Conservation (phyloP, 2,329 filamentous ascomycete species). For the Rhytidhysteron rufulum region DNA sequence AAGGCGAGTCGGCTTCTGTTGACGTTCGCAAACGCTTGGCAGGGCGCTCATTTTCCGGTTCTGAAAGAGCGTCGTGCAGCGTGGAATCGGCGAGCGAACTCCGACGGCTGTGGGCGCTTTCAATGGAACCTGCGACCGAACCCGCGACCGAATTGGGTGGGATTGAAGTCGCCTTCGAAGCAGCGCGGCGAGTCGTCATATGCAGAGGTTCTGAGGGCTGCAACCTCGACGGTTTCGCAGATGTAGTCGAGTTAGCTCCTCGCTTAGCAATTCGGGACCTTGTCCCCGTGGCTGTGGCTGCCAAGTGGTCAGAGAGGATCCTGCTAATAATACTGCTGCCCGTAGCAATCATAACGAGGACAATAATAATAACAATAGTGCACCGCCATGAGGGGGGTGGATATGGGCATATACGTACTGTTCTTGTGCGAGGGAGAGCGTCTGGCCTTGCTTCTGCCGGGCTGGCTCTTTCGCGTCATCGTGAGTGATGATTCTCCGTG, state of each 20-base stretch:
- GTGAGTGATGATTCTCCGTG: background rate
- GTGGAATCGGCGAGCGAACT: slow-evolving; percentile 34
- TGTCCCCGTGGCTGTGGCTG: slow-evolving; percentile 25
- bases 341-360: too few relatives aligned
- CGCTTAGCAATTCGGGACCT: slow-evolving; percentile 33
- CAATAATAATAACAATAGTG: slow-evolving; percentile 1
- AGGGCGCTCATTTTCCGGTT: slow-evolving; percentile 32
- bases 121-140: slow-evolving; percentile 31
- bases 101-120: slow-evolving; percentile 35
- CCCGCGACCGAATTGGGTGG: slow-evolving; percentile 30
- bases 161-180: slow-evolving; percentile 36
- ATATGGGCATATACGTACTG: slow-evolving; percentile 5
- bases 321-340: too few relatives aligned
- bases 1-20: slow-evolving; percentile 35
- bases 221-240: slow-evolving; percentile 36
- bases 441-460: background rate
- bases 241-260: slow-evolving; percentile 24
- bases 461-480: slow-evolving; percentile 2
- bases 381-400: slow-evolving; percentile 7
- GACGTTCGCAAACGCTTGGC: slow-evolving; percentile 36
- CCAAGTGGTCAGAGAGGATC: slow-evolving; percentile 25
- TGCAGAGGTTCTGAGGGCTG: slow-evolving; percentile 46
- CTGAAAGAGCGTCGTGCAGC: slow-evolving; percentile 24
- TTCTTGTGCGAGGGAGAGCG: background rate
- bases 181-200: slow-evolving; percentile 47